phyloP scores from a whole-genome alignment of 2,329 filamentous ascomycete genomes.

The Nigrograna mackinnonii region DNA sequence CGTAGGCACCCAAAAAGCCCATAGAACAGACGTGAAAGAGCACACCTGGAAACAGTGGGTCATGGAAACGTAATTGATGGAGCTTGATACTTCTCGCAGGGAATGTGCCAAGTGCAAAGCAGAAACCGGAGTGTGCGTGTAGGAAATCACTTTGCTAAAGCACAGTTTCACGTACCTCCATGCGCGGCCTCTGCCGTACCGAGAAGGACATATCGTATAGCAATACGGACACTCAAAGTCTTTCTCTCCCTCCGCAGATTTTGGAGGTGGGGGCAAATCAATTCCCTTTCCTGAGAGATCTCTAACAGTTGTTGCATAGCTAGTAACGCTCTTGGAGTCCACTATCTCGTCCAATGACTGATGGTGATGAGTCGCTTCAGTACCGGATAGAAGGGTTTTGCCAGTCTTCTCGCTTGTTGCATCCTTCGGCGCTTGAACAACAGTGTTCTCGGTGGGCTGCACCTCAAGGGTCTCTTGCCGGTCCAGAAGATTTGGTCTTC shows the following conservation, averaged over 20 bases:
- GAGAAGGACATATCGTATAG: conserved; percentile 42
- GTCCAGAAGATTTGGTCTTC: conserved; percentile 9
- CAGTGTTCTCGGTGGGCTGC: conserved; percentile 7
- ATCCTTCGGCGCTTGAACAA: conserved; percentile 11
- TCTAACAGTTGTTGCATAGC: conserved; percentile 39
- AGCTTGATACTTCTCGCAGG: too few species aligned
- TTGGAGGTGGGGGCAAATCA: conserved; percentile 37
- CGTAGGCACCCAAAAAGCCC: too few species aligned
- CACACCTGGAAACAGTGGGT: too few species aligned
- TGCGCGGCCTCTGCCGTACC: conserved; percentile 34
- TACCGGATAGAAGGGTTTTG: conserved; percentile 39
- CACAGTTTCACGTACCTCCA: conserved; percentile 22
- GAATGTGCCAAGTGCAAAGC: too few species aligned
- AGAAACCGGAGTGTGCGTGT: too few species aligned
- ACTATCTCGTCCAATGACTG: conserved; percentile 41
- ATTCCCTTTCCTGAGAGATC: conserved; percentile 37
- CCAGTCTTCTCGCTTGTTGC: conserved; percentile 35
- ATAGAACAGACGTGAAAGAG: too few species aligned
- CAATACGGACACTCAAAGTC: conserved; percentile 45
- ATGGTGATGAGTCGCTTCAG: conserved; percentile 40
- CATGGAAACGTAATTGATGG: too few species aligned
- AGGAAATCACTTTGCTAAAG: too few species aligned
- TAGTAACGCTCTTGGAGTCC: conserved; percentile 39
- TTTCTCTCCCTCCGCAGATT: conserved; percentile 29
- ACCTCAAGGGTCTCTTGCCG: conserved; percentile 19